These are phyloP conservation scores for Chlorella vulgaris DNA, from an alignment of 139 green algal genomes.

Conservation along the genomic window DNA sequence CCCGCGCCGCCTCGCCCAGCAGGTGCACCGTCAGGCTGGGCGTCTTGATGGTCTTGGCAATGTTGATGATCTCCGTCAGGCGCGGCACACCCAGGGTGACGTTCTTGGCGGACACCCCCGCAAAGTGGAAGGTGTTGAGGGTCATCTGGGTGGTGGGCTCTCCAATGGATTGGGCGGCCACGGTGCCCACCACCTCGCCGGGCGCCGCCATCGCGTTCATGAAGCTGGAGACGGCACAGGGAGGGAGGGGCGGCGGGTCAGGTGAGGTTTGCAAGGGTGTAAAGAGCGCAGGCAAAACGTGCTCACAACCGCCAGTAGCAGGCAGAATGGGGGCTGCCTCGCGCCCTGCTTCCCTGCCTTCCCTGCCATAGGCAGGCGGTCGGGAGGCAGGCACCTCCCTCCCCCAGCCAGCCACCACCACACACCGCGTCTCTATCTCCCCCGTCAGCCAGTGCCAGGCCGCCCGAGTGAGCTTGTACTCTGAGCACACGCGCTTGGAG, in stretches of 20 bases:
- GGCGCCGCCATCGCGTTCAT: slow-evolving; percentile 69
- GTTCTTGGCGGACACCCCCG: slow-evolving; percentile 95
- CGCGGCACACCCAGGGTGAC: slow-evolving; percentile 98
- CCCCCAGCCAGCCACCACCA: background rate
- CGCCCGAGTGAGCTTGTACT: slow-evolving; percentile 81
- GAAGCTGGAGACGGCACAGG: slow-evolving; percentile 16
- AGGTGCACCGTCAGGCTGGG: slow-evolving; percentile 93
- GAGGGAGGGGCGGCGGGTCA: background rate
- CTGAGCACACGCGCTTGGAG: slow-evolving; percentile 85
- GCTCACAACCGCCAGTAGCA: too few relatives aligned
- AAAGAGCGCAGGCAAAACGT: too few relatives aligned
- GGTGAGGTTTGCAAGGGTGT: background rate
- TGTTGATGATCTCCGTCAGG: slow-evolving; percentile 99
- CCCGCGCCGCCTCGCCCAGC: slow-evolving; percentile 49
- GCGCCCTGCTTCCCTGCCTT: background rate
- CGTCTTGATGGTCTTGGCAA: slow-evolving; percentile 99
- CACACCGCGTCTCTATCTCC: slow-evolving; percentile 74
- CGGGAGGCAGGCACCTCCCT: background rate
- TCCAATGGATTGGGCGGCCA: slow-evolving; percentile 97
- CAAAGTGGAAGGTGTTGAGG: slow-evolving; percentile 97
- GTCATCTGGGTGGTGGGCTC: slow-evolving; percentile 98
- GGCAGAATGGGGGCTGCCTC: too few relatives aligned
- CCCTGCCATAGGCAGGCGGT: background rate
- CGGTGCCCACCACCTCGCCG: slow-evolving; percentile 92
- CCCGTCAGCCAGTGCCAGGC: slow-evolving; percentile 94